Percentiles rank a stretch among this genome's conserved stretches.
Conservation (phyloP, 306 rosid genomes). For the Cicer pinnatifidum region DNA sequence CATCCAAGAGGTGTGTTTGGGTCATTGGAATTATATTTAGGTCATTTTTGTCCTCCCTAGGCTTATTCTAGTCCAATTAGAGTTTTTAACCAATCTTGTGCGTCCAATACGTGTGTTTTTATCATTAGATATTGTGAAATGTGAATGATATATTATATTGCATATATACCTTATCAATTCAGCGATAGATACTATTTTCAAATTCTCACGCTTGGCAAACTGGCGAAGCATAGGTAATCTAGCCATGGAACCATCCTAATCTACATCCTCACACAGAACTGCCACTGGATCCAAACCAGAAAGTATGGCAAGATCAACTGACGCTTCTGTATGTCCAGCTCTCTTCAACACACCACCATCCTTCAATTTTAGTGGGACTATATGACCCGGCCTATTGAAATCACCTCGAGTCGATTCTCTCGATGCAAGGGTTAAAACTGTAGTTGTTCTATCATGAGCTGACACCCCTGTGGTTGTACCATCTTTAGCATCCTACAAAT, state of each 20-base stretch:
- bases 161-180: no score
- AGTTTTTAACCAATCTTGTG: no score
- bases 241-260: constrained; percentile 99
- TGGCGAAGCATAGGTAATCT: constrained; percentile 86
- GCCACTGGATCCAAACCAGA: constrained; percentile 86
- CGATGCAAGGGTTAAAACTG: constrained; percentile 89
- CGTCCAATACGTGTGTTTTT: no score
- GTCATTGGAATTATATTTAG: no score
- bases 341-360: constrained; percentile 98
- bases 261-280: constrained; percentile 90
- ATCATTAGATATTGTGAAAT: no score
- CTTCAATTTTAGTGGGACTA: constrained; percentile 85
- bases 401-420: constrained; percentile 80
- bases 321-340: constrained; percentile 97
- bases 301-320: constrained; percentile 85
- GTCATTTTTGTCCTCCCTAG: no score
- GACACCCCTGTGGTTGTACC: constrained; percentile 97
- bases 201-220: constrained; percentile 68
- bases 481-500: constrained; percentile 71
- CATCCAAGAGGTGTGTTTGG: no score
- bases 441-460: constrained; percentile 84
- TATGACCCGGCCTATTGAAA: constrained; percentile 96
- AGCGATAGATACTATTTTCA: no score
- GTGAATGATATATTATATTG: no score
- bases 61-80: no score